A percentile compares a stretch with the other conserved stretches of the same genome.
Conservation (phyloP, 129 eudicot species). For the Logfia minima region DNA sequence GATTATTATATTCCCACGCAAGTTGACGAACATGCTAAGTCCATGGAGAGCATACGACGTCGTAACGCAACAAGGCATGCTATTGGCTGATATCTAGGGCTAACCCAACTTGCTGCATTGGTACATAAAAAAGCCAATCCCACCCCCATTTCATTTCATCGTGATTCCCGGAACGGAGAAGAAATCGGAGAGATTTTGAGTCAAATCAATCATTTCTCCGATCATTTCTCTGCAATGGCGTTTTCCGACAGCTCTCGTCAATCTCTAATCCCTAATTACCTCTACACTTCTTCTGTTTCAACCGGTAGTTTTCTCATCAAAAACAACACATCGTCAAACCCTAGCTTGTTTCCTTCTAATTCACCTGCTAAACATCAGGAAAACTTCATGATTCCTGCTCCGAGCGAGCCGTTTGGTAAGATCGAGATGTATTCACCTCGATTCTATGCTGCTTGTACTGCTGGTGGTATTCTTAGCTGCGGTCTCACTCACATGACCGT, state of each 20-base stretch:
- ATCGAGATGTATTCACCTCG: slow-evolving; percentile 85
- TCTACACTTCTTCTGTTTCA: slow-evolving; percentile 54
- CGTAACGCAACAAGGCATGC: neutral
- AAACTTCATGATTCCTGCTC: slow-evolving; percentile 59
- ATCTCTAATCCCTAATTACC: slow-evolving; percentile 64
- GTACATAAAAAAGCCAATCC: slow-evolving; percentile 13
- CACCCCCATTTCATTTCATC: neutral
- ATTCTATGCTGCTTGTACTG: slow-evolving; percentile 82
- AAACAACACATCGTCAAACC: slow-evolving; percentile 25
- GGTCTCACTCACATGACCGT: slow-evolving; percentile 92
- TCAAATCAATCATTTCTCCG: slow-evolving; percentile 26
- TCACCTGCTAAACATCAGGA: slow-evolving; percentile 30
- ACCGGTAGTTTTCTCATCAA: slow-evolving; percentile 27
- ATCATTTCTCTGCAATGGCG: slow-evolving; percentile 37
- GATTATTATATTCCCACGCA: neutral
- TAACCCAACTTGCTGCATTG: neutral
- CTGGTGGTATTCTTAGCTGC: slow-evolving; percentile 86
- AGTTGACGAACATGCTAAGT: neutral
- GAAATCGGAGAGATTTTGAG: slow-evolving; percentile 32
- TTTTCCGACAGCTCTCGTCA: slow-evolving; percentile 45
- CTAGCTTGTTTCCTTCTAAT: slow-evolving; percentile 13
- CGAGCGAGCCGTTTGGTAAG: slow-evolving; percentile 72
- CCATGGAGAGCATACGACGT: neutral
- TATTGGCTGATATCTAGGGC: neutral
- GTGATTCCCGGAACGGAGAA: slow-evolving; percentile 22